phyloP scores from a whole-genome alignment of 1,284 basidiomycete genomes.

The Anthracocystis setariae region DNA sequence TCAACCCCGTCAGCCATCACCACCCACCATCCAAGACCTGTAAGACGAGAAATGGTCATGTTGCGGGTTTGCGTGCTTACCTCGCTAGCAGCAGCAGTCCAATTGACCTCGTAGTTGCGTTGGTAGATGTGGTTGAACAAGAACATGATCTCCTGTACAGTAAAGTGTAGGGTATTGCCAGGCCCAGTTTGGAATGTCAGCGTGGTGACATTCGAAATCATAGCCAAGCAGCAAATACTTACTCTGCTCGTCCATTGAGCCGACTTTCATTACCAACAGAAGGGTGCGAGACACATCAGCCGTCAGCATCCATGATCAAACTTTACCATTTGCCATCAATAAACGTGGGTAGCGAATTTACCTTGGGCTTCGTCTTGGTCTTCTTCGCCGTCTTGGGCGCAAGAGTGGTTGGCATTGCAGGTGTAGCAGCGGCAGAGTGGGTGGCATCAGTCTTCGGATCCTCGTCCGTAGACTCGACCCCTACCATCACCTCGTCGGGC shows the following conservation, averaged over 20 bases:
- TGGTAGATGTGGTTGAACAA: constrained; percentile 19
- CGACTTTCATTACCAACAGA: too few species aligned
- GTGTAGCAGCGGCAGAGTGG: too few species aligned
- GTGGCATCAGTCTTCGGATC: too few species aligned
- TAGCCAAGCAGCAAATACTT: too few species aligned
- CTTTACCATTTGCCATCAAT: too few species aligned
- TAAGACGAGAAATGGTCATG: too few species aligned
- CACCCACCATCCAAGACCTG: too few species aligned
- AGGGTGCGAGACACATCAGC: background rate
- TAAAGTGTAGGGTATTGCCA: too few species aligned
- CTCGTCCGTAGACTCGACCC: background rate
- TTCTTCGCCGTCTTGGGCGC: background rate
- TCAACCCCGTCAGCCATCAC: background rate
- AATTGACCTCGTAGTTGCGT: constrained; percentile 8
- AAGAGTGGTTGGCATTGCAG: background rate
- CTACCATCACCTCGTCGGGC: background rate
- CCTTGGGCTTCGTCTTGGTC: constrained; percentile 6
- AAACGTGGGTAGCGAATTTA: background rate
- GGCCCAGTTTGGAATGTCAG: too few species aligned
- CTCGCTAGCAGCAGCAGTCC: constrained; percentile 7
- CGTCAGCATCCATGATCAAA: too few species aligned
- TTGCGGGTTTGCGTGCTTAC: constrained; percentile 2
- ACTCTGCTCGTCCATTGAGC: constrained; percentile 6
- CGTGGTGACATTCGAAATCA: too few species aligned
- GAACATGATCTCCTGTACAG: constrained; percentile 21